A percentile compares a stretch with the other conserved stretches of the same genome.
Evolutionary conservation across 106 monocot species (phyloP).

Genomic region (Agapanthus africanus): DNA sequence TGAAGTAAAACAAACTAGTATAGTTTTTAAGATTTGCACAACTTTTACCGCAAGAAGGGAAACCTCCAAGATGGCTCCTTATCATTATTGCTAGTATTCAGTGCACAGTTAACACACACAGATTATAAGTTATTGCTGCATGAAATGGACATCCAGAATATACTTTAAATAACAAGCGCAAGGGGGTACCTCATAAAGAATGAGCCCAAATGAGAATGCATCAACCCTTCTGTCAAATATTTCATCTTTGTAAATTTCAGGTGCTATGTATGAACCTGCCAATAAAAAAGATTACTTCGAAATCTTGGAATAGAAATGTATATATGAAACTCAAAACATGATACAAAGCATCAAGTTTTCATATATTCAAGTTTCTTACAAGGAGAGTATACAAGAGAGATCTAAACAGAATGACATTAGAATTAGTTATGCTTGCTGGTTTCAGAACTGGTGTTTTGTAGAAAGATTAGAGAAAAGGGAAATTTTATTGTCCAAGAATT

Average conservation of each 20-base stretch:
- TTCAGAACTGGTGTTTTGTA: neutral
- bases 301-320: neutral
- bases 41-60: neutral
- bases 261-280: conserved; percentile 71
- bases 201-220: conserved; percentile 84
- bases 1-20: neutral
- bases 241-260: conserved; percentile 80
- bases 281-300: neutral
- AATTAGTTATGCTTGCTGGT: neutral
- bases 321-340: neutral
- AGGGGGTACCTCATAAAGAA: conserved; percentile 68
- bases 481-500: too few species aligned
- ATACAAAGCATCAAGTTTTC: neutral
- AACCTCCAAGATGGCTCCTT: neutral
- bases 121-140: neutral
- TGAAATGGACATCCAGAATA: neutral
- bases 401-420: neutral
- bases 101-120: neutral
- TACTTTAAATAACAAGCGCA: neutral
- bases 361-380: neutral
- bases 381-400: neutral
- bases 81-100: neutral
- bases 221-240: conserved; percentile 72
- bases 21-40: neutral
- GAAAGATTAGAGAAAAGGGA: neutral